Conservation (phyloP, 129 eudicot species). For the Tagetes erecta region DNA sequence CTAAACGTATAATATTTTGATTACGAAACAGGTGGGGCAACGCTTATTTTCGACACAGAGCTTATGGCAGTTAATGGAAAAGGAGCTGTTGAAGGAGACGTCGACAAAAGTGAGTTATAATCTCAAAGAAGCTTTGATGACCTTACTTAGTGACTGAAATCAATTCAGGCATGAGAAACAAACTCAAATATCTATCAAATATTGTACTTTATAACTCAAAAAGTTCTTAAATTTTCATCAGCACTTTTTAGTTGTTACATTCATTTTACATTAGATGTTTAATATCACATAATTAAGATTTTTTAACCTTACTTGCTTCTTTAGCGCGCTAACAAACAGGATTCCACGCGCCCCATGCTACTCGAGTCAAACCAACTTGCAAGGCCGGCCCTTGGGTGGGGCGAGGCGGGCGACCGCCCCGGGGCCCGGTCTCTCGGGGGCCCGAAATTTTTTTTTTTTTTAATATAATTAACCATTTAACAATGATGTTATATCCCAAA, state of each 20-base stretch:
- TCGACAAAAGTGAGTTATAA: slow-evolving; percentile 54
- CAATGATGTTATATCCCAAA: no score
- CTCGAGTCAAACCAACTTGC: no score
- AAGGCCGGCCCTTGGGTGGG: no score
- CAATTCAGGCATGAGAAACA: background rate
- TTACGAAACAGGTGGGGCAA: slow-evolving; percentile 74
- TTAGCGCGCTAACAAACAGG: background rate
- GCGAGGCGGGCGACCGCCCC: no score
- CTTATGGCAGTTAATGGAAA: slow-evolving; percentile 85
- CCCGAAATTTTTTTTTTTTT: no score
- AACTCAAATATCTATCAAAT: background rate
- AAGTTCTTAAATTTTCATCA: background rate
- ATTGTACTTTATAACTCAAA: background rate
- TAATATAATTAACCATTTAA: no score
- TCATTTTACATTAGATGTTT: background rate
- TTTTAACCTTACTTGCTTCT: background rate
- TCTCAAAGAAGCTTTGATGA: slow-evolving; percentile 2
- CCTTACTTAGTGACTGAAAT: background rate
- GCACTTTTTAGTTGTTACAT: background rate
- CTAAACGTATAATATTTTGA: slow-evolving; percentile 5
- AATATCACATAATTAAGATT: no score
- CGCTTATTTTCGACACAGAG: slow-evolving; percentile 92
- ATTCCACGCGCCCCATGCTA: no score
- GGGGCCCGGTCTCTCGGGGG: no score
- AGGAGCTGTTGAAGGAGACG: slow-evolving; percentile 40